These are phyloP conservation scores for Angomonas deanei DNA, from an alignment of 208 protist species.

Conservation along the genomic window DNA sequence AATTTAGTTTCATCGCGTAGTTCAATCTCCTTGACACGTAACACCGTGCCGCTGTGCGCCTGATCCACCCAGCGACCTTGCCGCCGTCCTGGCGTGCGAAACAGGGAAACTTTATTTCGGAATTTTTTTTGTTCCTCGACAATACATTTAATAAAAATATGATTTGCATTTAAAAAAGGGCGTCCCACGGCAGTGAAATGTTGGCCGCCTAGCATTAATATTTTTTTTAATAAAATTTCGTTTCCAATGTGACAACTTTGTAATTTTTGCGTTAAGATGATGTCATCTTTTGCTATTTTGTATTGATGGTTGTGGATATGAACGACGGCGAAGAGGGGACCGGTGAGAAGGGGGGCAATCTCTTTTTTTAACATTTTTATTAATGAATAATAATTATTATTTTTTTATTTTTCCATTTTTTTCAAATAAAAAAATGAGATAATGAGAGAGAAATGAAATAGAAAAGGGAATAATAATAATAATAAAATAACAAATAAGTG, in stretches of 20 bases:
- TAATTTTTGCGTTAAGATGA: constrained; percentile 82
- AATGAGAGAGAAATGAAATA: constrained; percentile 1
- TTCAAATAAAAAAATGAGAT: constrained; percentile 6
- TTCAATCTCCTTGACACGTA: constrained; percentile 64
- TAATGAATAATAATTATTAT: not conserved
- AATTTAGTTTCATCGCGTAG: not conserved
- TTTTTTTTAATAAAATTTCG: constrained; percentile 82
- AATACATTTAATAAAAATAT: constrained; percentile 46
- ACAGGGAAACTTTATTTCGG: constrained; percentile 83
- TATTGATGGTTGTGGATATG: constrained; percentile 87
- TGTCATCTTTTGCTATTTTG: constrained; percentile 75
- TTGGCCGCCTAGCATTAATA: constrained; percentile 78
- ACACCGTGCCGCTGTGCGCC: constrained; percentile 73
- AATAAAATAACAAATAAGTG: not conserved
- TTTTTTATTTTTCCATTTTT: not conserved
- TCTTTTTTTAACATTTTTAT: constrained; percentile 8
- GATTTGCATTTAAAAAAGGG: constrained; percentile 59
- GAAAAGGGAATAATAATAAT: not conserved
- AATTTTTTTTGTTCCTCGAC: constrained; percentile 90
- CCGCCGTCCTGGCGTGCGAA: constrained; percentile 55
- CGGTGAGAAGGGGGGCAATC: constrained; percentile 46
- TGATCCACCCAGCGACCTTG: constrained; percentile 70
- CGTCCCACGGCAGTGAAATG: constrained; percentile 87
- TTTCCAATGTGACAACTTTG: constrained; percentile 66
- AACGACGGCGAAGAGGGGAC: constrained; percentile 85